Evolutionary conservation across 2,329 filamentous ascomycete species (phyloP).

Genomic region (Fusarium sp.): DNA sequence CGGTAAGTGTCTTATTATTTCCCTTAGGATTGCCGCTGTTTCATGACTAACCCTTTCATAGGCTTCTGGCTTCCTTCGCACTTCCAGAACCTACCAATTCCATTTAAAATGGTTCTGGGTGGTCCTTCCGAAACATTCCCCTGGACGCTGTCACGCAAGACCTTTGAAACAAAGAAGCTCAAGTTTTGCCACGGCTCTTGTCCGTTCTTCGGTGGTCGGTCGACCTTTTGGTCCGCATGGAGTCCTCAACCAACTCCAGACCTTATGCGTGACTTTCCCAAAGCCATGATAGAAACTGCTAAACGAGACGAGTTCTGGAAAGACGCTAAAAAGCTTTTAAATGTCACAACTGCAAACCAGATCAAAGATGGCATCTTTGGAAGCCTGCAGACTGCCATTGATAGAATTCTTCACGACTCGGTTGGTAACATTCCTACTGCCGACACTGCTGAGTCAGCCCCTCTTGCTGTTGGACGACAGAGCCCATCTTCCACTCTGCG

Average conservation of each 20-base stretch:
- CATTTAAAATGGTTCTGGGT: slow-evolving; percentile 7
- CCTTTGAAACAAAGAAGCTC: slow-evolving; percentile 4
- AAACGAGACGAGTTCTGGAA: neutral
- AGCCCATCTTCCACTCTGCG: neutral
- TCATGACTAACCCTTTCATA: neutral
- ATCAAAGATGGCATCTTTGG: slow-evolving; percentile 5
- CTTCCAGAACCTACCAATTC: slow-evolving; percentile 9
- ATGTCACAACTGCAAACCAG: neutral
- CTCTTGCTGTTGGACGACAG: neutral
- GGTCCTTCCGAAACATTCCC: slow-evolving; percentile 2
- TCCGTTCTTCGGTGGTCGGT: slow-evolving; percentile 1
- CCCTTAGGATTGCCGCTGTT: neutral
- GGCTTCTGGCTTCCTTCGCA: slow-evolving; percentile 7
- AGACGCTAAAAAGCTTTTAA: neutral
- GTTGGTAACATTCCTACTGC: neutral
- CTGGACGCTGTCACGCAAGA: neutral
- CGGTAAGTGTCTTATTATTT: neutral
- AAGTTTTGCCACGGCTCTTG: slow-evolving; percentile 2
- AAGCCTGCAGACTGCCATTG: neutral
- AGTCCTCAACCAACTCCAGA: slow-evolving; percentile 2
- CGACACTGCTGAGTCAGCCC: neutral
- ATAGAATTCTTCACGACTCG: neutral
- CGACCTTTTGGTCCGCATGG: neutral
- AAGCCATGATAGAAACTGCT: neutral
- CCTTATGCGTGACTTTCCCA: slow-evolving; percentile 5